Conservation (phyloP, 1,284 basidiomycete species). For the Marasmius oreades region DNA sequence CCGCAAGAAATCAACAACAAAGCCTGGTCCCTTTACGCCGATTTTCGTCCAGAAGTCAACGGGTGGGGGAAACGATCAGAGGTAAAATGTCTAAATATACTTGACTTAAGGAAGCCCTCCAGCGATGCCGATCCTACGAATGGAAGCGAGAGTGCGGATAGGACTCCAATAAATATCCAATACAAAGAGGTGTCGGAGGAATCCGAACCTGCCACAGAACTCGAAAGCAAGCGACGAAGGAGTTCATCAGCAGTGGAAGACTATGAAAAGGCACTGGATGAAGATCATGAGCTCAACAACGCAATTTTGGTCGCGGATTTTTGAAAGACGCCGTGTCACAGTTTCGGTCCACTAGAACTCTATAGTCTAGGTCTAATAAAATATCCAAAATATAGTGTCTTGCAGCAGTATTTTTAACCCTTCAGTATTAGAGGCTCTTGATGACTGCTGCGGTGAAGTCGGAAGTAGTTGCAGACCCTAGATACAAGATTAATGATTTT, state of each 20-base stretch:
- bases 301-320: slow-evolving; percentile 32
- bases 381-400: slow-evolving; percentile 3
- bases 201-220: slow-evolving; percentile 19
- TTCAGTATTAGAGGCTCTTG: slow-evolving; percentile 49
- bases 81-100: slow-evolving; percentile 58
- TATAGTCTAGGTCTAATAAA: not conserved
- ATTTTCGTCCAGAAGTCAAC: slow-evolving; percentile 69
- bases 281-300: slow-evolving; percentile 42
- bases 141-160: not conserved
- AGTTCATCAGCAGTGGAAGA: slow-evolving; percentile 39
- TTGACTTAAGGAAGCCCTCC: slow-evolving; percentile 45
- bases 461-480: slow-evolving; percentile 83
- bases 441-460: slow-evolving; percentile 92
- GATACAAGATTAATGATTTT: not conserved
- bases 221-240: slow-evolving; percentile 37
- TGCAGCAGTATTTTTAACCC: not conserved
- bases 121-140: not conserved
- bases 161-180: slow-evolving; percentile 17
- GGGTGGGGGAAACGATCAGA: slow-evolving; percentile 76
- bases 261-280: slow-evolving; percentile 48
- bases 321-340: slow-evolving; percentile 11
- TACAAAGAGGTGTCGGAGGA: slow-evolving; percentile 13
- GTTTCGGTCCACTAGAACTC: slow-evolving; percentile 2
- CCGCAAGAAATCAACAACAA: slow-evolving; percentile 64
- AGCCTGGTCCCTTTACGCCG: slow-evolving; percentile 73